Conservation (phyloP, 1,284 basidiomycete genomes). For the Amylostereum areolatum region DNA sequence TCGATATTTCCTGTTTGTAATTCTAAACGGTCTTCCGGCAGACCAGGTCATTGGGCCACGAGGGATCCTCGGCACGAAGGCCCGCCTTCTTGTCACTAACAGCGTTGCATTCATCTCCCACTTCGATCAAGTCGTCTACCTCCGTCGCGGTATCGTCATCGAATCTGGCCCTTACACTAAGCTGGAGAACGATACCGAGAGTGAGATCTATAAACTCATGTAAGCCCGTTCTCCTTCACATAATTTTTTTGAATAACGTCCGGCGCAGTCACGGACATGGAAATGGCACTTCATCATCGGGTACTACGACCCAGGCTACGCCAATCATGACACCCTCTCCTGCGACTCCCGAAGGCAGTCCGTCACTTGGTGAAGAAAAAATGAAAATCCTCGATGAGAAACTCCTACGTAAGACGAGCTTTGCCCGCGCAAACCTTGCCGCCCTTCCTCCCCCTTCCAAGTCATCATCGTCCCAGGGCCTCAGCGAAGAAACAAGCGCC, state of each 20-base stretch:
- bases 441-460: slow-evolving; percentile 19
- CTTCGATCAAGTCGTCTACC: slow-evolving; percentile 75
- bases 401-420: slow-evolving; percentile 41
- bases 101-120: slow-evolving; percentile 80
- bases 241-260: background rate
- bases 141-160: slow-evolving; percentile 81
- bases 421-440: slow-evolving; percentile 19
- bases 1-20: background rate
- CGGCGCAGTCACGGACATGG: slow-evolving; percentile 6
- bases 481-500: slow-evolving; percentile 75
- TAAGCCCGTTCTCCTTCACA: slow-evolving; percentile 29
- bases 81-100: slow-evolving; percentile 87
- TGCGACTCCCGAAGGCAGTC: too few relatives aligned
- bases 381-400: slow-evolving; percentile 33
- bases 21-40: slow-evolving; percentile 23
- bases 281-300: slow-evolving; percentile 8
- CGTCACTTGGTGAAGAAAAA: too few relatives aligned
- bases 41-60: slow-evolving; percentile 88
- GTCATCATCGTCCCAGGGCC: slow-evolving; percentile 43
- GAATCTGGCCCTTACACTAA: slow-evolving; percentile 70
- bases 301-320: slow-evolving; percentile 5
- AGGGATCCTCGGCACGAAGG: slow-evolving; percentile 82
- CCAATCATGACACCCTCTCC: background rate
- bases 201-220: slow-evolving; percentile 82
- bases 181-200: slow-evolving; percentile 58